Base-by-base conservation (phyloP, 140 eudicot species). In the Ambrosia hybrid region DNA sequence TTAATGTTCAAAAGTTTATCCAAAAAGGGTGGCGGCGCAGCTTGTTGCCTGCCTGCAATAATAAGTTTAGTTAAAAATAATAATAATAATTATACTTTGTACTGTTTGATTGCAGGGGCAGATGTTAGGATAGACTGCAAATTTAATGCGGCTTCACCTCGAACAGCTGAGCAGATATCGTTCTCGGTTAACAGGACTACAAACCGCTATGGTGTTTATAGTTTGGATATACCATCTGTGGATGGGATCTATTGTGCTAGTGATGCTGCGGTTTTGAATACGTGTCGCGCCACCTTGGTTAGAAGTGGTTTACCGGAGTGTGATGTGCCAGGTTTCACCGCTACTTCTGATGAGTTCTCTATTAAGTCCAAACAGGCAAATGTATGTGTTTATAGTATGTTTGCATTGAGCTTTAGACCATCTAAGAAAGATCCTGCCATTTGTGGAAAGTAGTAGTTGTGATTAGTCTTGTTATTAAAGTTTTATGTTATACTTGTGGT, bases 241-340 rank as follows among this genome's bases (percentile, higher is more conserved):
- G 98, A 93, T 67, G 98, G 94, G 57, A 81, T 93, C 36, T 83
- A 90, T 67, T 90, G 98, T 68, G 96, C 96, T 5, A 77, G 82
- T 74, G 91, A 85, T 5, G 78, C 84, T 67, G 82, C 86, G n/a
- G 80, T 89, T 6, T 86, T 83, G n/a, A 83, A 80, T 57, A 51
- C 82, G 11, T 92, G 98, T 71, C 76, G 86, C 65, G 98, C 95
- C 34, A 87, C 82, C 59, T 57, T 92, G 58, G 14, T 89, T 30
- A 51, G 49, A 13, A 77, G 86, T 73, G 51, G 89, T 45, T 67
- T 79, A 17, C 46, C 90, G 38, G 57, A 68, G 11, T 92, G 98
- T 71, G 78, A 80, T 55, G 78, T 77, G 38, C 96, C 98, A 15
- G 96, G 96, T 58, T 77, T 80, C 57, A 65, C 65, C 37, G 67